These are phyloP conservation scores for Paramecium caudatum DNA, from an alignment of 73 alveolate genomes.

Conservation along the genomic window DNA sequence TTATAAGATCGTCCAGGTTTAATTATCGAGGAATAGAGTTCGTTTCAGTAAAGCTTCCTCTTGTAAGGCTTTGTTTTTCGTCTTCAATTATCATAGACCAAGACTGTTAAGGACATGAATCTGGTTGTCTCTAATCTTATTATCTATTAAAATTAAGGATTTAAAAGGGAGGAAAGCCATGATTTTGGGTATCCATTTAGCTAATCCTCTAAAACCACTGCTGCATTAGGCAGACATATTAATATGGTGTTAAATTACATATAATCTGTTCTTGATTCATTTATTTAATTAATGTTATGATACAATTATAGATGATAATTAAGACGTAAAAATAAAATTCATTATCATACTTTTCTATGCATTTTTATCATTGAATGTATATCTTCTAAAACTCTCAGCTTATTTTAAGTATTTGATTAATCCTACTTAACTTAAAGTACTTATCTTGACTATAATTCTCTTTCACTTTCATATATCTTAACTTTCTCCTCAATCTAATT, in stretches of 20 bases:
- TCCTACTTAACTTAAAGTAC: constrained; percentile 28
- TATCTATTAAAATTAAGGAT: too few species aligned
- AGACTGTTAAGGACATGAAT: too few species aligned
- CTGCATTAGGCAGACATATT: too few species aligned
- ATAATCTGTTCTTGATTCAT: too few species aligned
- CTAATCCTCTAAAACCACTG: too few species aligned
- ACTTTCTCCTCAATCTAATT: constrained; percentile 52
- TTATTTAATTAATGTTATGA: too few species aligned
- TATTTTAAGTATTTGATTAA: neutral
- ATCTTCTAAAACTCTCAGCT: constrained; percentile 60
- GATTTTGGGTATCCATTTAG: too few species aligned
- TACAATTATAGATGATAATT: too few species aligned
- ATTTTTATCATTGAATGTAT: constrained; percentile 44
- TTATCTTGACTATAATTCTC: constrained; percentile 29
- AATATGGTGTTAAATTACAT: too few species aligned
- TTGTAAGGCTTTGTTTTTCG: neutral
- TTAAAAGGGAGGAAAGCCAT: too few species aligned
- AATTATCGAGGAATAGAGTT: neutral
- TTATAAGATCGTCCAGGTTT: neutral
- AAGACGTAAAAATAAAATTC: constrained; percentile 9
- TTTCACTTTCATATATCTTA: constrained; percentile 22
- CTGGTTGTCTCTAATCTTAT: too few species aligned
- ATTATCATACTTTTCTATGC: constrained; percentile 48
- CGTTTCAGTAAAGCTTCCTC: neutral
- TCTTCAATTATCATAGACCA: constrained; percentile 25